Base-by-base conservation (phyloP, 2,329 filamentous ascomycete species). In the Cryphonectria radicalis region DNA sequence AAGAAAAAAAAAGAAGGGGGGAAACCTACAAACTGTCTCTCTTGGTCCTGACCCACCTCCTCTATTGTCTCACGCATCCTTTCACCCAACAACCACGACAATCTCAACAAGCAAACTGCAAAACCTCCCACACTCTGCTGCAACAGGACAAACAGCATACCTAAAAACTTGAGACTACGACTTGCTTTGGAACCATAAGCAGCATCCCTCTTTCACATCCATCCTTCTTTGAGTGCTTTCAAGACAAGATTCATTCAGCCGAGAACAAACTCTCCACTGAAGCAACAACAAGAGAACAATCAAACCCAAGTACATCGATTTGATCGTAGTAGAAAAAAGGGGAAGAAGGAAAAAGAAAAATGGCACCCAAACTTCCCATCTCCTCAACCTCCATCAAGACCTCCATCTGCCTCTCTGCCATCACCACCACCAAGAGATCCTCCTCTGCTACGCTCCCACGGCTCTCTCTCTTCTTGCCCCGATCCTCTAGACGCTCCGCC, bases 41-140 rank as follows among this genome's bases (percentile, higher is more conserved):
- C 25, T 50, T 40, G 46, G 17, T 50, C 25, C 22, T 62, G 66
- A 50, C 66, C 32, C 55, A 62, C n/a, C 28, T 14, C 4, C n/a
- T 43, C 55, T 62, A 50, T 67, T 50, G 37, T 67, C 43, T 7
- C 19, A 28, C 19, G 19, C 35, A 17, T 14, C 35, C 28, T 40
- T 40, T 10, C 28, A 35, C 28, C 28, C 11, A 32, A 55, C n/a
- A 42, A n/a, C 35, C 59, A 53, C 65, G 53, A 67, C 65, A 60
- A 25, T 6, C 2, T 17, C 25, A 40, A n/a, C 63, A 50, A 40
- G 40, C 66, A 60, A 67, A 60, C 65, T 32, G 37, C 55, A 67
- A 25, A 32, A 14, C 32, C 28, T 55, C 46, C n/a, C n/a, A n/a
- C 35, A 60, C 19, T 7, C 59, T 40, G 22, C 32, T 40, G 10